Base-by-base conservation (phyloP, 2,329 filamentous ascomycete species). In the Escovopsis sp. region DNA sequence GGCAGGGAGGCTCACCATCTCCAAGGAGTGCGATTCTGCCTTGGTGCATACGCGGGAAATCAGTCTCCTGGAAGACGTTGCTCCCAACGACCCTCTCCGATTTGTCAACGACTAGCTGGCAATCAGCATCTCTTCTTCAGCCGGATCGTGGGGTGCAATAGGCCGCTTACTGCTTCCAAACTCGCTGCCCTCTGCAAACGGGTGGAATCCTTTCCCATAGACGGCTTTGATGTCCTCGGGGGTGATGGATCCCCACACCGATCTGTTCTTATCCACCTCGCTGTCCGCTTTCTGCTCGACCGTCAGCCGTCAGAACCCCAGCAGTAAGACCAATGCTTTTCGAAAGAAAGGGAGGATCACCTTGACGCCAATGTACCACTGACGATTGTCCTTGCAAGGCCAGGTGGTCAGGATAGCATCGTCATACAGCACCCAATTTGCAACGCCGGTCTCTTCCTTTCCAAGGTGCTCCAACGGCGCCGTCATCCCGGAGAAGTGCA, bases 291-390 rank as follows among this genome's bases (percentile, higher is more conserved):
- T 44, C 45, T 44, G 23, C 35, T 9, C 10, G 5, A 26, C 18
- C 6, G 36, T 41, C 36, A 42, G 39, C 28, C 8, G 3, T 3
- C 7, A 5, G 28, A 32, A 9, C 4, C 28, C 4, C 28, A 32
- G 8, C 28, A 32, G 23, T 23, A 4, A 23, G 23, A 23, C 23
- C 28, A 32, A 32, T 32, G 28, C 11, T 32, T 3, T 6, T 32
- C 28, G 36, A 28, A 39, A 12, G 12, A 28, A 35, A 10, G 12
- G 41, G 18, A 19, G 23, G 44, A 43, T 39, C 28, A 49, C 48
- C 39, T 46, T 47, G 37, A 51, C 49, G 12, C 49, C 49, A 43
- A 51, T 48, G 33, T 48, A 51, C 47, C 49, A 51, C 39, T 51
- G 49, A 8, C 47, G 38, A 36, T 51, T 48, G 33, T 51, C 43